Evolutionary conservation across 345 rosid species (phyloP).

Genomic region (Hibiscus tridactylites): DNA sequence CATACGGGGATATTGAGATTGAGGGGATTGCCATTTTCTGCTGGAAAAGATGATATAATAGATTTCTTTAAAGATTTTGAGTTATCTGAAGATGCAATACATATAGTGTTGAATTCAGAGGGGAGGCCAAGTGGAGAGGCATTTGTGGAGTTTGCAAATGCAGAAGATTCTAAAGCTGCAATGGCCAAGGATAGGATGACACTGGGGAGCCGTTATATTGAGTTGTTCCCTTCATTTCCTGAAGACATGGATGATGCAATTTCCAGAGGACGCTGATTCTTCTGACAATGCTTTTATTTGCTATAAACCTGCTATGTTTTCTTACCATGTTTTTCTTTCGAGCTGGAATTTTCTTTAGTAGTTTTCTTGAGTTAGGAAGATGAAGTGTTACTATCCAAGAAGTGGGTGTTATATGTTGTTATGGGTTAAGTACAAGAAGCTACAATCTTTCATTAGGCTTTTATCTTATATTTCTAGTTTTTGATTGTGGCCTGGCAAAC

Average conservation of each 20-base stretch:
- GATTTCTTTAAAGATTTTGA: constrained; percentile 83
- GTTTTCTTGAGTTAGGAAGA: neutral
- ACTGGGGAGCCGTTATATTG: constrained; percentile 89
- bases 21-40: constrained; percentile 96
- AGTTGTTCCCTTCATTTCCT: constrained; percentile 70
- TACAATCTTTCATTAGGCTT: neutral
- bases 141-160: constrained; percentile 66
- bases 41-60: constrained; percentile 78
- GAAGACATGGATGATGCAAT: constrained; percentile 73
- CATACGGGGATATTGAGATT: constrained; percentile 76
- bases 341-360: constrained; percentile 17
- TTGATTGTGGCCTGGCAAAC: neutral
- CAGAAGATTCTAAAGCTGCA: constrained; percentile 80
- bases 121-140: constrained; percentile 98
- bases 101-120: constrained; percentile 59
- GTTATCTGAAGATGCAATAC: constrained; percentile 59
- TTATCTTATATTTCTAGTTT: neutral
- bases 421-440: neutral
- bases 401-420: neutral
- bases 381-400: neutral
- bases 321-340: constrained; percentile 1
- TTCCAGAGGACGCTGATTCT: constrained; percentile 64
- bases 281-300: constrained; percentile 7
- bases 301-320: constrained; percentile 13
- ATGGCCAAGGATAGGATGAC: constrained; percentile 90